Evolutionary conservation across 2,329 filamentous ascomycete genomes (phyloP).

Genomic region (Cephalotrichum gorgonifer): DNA sequence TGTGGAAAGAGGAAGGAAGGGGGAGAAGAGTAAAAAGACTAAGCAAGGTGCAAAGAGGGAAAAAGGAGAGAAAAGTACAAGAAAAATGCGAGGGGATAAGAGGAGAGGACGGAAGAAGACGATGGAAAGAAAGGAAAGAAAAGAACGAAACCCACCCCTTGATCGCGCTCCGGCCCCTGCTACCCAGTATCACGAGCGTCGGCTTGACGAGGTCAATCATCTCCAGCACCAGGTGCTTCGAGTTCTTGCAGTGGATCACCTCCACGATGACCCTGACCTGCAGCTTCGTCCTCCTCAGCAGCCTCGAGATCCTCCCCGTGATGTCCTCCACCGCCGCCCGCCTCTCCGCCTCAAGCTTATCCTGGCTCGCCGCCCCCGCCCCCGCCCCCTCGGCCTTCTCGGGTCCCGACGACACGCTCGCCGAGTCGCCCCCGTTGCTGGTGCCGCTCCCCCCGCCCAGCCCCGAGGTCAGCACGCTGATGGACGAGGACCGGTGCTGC

Average conservation of each 20-base stretch:
- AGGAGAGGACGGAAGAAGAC: neutral
- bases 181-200: conserved; percentile 87
- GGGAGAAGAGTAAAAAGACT: neutral
- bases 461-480: conserved; percentile 8
- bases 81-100: neutral
- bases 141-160: conserved; percentile 62
- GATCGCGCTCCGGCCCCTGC: conserved; percentile 78
- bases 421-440: conserved; percentile 11
- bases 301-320: conserved; percentile 70
- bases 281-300: conserved; percentile 81
- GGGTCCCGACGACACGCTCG: conserved; percentile 26
- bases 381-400: neutral
- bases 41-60: neutral
- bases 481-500: conserved; percentile 9
- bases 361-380: conserved; percentile 39
- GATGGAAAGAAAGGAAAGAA: neutral
- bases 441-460: neutral
- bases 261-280: conserved; percentile 92
- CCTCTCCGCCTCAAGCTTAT: conserved; percentile 66
- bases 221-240: conserved; percentile 91
- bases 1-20: neutral
- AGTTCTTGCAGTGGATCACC: conserved; percentile 96
- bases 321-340: conserved; percentile 74
- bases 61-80: conserved; percentile 13
- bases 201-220: conserved; percentile 91